Percentiles rank a stretch among this genome's conserved stretches.
Evolutionary conservation across 2,329 filamentous ascomycete species (phyloP).

Genomic region (Rutstroemia sp.): DNA sequence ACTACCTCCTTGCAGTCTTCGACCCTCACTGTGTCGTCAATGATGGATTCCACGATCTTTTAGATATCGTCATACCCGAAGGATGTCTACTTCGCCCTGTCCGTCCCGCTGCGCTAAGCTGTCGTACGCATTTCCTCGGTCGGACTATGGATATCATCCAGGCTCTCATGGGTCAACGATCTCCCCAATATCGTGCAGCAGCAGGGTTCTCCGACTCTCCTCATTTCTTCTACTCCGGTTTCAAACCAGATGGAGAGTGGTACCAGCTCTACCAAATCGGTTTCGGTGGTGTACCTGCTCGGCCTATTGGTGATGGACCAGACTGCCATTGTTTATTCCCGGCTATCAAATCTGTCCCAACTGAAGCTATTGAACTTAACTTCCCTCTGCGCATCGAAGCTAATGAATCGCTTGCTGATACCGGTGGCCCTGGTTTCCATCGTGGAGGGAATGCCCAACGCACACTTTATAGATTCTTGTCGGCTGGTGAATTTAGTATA

Average conservation of each 20-base stretch:
- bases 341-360: conserved; percentile 1
- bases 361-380: conserved; percentile 3
- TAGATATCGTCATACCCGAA: background rate
- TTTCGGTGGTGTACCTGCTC: background rate
- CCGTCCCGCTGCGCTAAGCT: background rate
- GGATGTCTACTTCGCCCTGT: conserved; percentile 1
- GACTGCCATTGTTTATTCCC: conserved; percentile 4
- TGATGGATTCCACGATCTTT: background rate
- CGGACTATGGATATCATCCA: background rate
- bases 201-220: conserved; percentile 4
- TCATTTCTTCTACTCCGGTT: conserved; percentile 1
- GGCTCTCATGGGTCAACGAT: conserved; percentile 3
- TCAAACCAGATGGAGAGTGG: conserved; percentile 3
- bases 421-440: conserved; percentile 1
- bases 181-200: background rate
- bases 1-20: background rate
- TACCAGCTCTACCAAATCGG: conserved; percentile 5
- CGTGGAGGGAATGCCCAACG: conserved; percentile 2
- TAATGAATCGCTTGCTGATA: conserved; percentile 5
- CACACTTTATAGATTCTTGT: background rate
- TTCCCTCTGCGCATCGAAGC: conserved; percentile 4
- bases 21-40: background rate
- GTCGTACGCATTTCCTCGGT: background rate
- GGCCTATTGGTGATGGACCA: conserved; percentile 2
- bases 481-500: background rate